phyloP scores from a whole-genome alignment of 768 basidiomycete species.

The Phylloporus arenicola region DNA sequence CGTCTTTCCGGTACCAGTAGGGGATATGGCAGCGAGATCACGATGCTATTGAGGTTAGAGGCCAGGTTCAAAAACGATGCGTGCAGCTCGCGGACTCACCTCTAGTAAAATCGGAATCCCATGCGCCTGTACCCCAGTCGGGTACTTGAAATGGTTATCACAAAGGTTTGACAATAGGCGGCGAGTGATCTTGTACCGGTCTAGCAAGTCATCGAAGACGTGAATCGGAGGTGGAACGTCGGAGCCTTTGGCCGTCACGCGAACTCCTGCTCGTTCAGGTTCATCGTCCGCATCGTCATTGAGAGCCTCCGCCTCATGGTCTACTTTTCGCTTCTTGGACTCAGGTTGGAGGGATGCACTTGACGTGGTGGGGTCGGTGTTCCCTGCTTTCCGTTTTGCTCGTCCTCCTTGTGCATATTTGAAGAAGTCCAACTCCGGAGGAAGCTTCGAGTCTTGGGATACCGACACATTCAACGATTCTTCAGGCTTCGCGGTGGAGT shows the following conservation, averaged over 20 bases:
- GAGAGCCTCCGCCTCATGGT: conserved; percentile 19
- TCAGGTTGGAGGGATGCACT: conserved; percentile 6
- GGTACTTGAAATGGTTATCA: conserved; percentile 54
- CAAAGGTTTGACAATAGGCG: conserved; percentile 61
- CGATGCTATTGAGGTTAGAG: conserved; percentile 44
- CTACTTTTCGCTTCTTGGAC: conserved; percentile 28
- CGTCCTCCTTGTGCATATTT: conserved; percentile 64
- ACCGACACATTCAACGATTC: conserved; percentile 19
- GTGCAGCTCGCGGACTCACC: conserved; percentile 36
- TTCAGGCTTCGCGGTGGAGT: conserved; percentile 18
- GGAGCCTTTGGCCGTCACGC: conserved; percentile 70
- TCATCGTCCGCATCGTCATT: conserved; percentile 20
- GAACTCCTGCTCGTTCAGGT: conserved; percentile 41
- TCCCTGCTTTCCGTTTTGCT: conserved; percentile 46
- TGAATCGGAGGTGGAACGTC: conserved; percentile 57
- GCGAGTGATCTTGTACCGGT: conserved; percentile 53
- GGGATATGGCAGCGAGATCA: conserved; percentile 91
- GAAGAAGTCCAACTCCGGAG: conserved; percentile 85
- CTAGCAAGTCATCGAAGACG: conserved; percentile 54
- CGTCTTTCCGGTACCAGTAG: conserved; percentile 97
- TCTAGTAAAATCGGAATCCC: conserved; percentile 77
- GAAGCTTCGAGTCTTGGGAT: conserved; percentile 49
- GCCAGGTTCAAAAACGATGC: neutral
- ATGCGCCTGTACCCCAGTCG: conserved; percentile 79
- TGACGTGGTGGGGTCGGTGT: conserved; percentile 12